Evolutionary conservation across 176 grass and related monocot genomes (phyloP), one percentile per base, ranked within the genome.

Genomic region (Alloteropsis semialata): DNA sequence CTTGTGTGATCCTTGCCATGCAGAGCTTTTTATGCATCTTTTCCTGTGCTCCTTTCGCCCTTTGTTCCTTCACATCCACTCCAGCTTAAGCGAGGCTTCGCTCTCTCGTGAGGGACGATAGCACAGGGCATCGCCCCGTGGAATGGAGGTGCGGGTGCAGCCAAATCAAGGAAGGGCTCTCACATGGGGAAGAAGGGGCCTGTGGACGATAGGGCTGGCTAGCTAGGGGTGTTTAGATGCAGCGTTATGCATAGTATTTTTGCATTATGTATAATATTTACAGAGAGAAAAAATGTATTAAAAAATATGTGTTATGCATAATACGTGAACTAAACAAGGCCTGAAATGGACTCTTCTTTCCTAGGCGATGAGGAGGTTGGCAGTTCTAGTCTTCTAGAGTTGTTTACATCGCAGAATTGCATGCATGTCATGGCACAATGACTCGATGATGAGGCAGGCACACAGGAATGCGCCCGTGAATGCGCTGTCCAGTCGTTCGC

Each of bases 101-200:
- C 11, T 41, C 69, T 58, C 88, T 51, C 83, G 72, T 86, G 87
- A 81, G 70, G 51, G 51, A 81, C 76, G 51, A 81, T 70, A 69
- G 87, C 69, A 51, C 70, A 59, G 54, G 54, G 34, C 53, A 76
- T 18, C 8, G 53, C 59, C 53, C 87, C 19, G 28, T 28, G 58
- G 28, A 37, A 27, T 30, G 22, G 72, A 32, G 65, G 37, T 13
- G 65, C 65, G 48, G 69, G 44, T 82, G 78, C 65, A 54, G 83
- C 83, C 79, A 86, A 82, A 86, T 42, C 37, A 56, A 78, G 46
- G 71, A 71, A 82, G 65, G 54, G 65, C 78, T 86, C 88, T 86
- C 88, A 86, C 88, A 82, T 90, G 88, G 83, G 38, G 46, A 3
- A 61, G 81, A 59, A 74, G 77, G 19, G 30, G 5, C 45, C 33